These are phyloP conservation scores for Triangularia verruculosa DNA, from an alignment of 2,329 filamentous ascomycete genomes.

Conservation along the genomic window DNA sequence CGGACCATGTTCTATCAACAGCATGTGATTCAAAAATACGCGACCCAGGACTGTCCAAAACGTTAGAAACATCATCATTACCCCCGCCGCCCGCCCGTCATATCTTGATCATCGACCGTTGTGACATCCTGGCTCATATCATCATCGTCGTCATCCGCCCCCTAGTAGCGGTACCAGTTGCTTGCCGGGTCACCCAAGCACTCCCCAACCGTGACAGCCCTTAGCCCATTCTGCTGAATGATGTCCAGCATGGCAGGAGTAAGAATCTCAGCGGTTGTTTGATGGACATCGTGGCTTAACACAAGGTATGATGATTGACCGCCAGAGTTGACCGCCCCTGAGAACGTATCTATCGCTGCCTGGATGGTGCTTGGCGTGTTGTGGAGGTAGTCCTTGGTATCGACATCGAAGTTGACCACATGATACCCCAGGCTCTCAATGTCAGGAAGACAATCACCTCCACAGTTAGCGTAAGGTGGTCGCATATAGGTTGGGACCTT, in stretches of 20 bases:
- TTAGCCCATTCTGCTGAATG: slow-evolving; percentile 42
- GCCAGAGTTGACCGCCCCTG: slow-evolving; percentile 32
- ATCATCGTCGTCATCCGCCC: neutral
- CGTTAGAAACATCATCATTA: neutral
- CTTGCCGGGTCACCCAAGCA: slow-evolving; percentile 49
- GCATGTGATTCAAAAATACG: neutral
- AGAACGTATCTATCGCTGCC: slow-evolving; percentile 43
- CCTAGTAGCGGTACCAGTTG: slow-evolving; percentile 24
- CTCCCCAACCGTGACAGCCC: slow-evolving; percentile 53
- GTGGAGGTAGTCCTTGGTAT: slow-evolving; percentile 50
- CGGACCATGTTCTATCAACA: neutral
- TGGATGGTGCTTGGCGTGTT: slow-evolving; percentile 39
- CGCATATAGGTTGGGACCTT: slow-evolving; percentile 38
- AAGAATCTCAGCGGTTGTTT: slow-evolving; percentile 34
- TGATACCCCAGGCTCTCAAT: slow-evolving; percentile 39
- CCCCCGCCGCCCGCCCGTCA: neutral
- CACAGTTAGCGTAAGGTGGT: slow-evolving; percentile 33
- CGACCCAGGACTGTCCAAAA: neutral
- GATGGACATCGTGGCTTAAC: slow-evolving; percentile 44
- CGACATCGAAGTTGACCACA: slow-evolving; percentile 47
- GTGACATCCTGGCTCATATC: neutral
- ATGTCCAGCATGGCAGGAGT: slow-evolving; percentile 42
- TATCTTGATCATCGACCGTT: neutral
- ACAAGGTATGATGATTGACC: slow-evolving; percentile 40
- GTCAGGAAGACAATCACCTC: slow-evolving; percentile 21